Evolutionary conservation across 371 early-diverging fungal genomes (phyloP), one percentile per base, ranked within the genome.

Genomic region (Apophysomyces elegans): DNA sequence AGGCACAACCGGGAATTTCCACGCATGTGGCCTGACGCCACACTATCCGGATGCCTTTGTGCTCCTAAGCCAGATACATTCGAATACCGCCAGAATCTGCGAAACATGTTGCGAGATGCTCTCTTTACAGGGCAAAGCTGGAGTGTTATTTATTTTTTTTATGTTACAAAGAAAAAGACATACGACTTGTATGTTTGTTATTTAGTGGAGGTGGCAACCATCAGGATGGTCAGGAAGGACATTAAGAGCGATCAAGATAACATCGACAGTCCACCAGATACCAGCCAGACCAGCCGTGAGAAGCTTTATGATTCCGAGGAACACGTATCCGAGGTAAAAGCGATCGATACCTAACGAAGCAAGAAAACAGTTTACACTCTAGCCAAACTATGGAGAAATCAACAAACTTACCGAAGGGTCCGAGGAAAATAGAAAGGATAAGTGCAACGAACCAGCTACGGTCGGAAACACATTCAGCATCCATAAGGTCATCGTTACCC

Each of bases 281-380:
- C 84, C 84, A 37, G 73, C 76, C 14, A 80, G 70, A 73, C 84
- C 84, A 65, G 73, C 84, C 45, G 84, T 79, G 32, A 82, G n/a
- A 11, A 82, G 66, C 61, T 79, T 79, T 18, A 82, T 54, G 11
- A 86, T 58, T 39, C 82, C 75, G 21, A 83, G 70, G 73, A 86
- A 75, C 41, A 86, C 71, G 39, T 86, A 85, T 16, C 86, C 86
- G 35, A 87, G 82, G 64, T 87, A 87, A 82, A 87, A 87, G 62
- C 88, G 86, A 73, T 87, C 88, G 38, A 87, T 66, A 66, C 85
- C 82, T 73, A 65, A 54, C 13, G 21, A 16, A 41, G 16, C 46
- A 35, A 14, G 39, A 61, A 56, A 37, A 41, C 11, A 21, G 9
- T 63, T 56, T 62, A 46, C 18, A 26, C 32, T 26, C 32, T 26